These are phyloP conservation scores for Magnusiomyces sp. DNA, from an alignment of 1,139 yeast genomes.

Conservation along the genomic window DNA sequence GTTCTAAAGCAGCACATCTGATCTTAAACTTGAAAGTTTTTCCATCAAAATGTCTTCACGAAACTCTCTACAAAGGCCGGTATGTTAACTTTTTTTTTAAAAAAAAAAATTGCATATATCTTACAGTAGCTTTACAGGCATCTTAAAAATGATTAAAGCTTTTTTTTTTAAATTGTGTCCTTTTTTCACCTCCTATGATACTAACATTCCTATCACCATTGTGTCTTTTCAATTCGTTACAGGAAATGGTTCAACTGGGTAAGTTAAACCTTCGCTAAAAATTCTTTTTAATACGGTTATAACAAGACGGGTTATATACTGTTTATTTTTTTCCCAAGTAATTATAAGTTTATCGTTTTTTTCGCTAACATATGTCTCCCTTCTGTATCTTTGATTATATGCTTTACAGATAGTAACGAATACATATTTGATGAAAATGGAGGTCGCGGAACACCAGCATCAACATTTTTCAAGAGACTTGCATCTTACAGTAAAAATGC, in stretches of 20 bases:
- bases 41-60: constrained; percentile 1
- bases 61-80: constrained; percentile 3
- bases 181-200: neutral
- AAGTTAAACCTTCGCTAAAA: constrained; percentile 20
- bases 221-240: neutral
- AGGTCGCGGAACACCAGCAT: constrained; percentile 54
- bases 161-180: neutral
- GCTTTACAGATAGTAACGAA: constrained; percentile 41
- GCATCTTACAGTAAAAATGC: constrained; percentile 26
- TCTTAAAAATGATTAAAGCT: neutral
- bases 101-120: too few species aligned
- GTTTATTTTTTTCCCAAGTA: neutral
- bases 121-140: neutral
- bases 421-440: constrained; percentile 62
- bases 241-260: constrained; percentile 56
- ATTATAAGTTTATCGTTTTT: neutral
- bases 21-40: too few species aligned
- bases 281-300: too few species aligned
- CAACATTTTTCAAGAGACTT: constrained; percentile 48
- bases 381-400: neutral
- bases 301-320: too few species aligned
- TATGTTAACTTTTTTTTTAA: neutral
- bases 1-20: too few species aligned
- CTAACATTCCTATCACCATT: neutral
- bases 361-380: neutral